Base-by-base conservation (phyloP, 208 protist species). In the Herpetomonas samuelpessoai region DNA sequence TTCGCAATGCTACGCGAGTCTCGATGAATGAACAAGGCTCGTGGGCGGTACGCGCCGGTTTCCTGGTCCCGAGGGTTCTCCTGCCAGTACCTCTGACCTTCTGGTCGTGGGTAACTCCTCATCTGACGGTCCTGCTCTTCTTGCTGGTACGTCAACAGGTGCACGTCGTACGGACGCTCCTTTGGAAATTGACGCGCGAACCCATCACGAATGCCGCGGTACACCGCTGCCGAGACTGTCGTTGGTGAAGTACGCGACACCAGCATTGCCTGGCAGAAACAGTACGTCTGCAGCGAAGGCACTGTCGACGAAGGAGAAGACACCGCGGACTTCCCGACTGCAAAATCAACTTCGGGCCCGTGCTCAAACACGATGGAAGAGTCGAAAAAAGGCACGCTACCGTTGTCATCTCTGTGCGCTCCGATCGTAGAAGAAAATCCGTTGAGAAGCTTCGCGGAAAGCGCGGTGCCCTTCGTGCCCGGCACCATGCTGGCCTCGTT, bases 1-100 rank as follows among this genome's bases (percentile, higher is more conserved):
- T 81, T 63, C 1, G 64, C 65, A n/a, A 82, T 67, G 24, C 66
- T 56, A 1, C 79, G 71, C 22, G 48, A 58, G 0, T 55, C 61
- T 48, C 79, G 75, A 35, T 69, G 59, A 18, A 86, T 51, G 29
- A 82, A 71, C n/a, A 86, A 49, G 0, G 66, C 65, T n/a, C 79
- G 68, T 29, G 67, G 68, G 6, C 3, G 38, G 41, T 74, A 74
- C 31, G 56, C 35, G 35, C 35, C 35, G 14, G 28, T 27, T 6
- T 38, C 52, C 29, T 41, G 4, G 68, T 48, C 53, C 9, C 10
- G 9, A 3, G 7, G 6, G 19, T n/a, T 18, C 14, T 21, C 4
- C 35, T 6, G 35, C 35, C 35, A 41, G 35, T 41, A 41, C 9
- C 6, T 18, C 35, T 6, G 35, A 14, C 35, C 35, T 6, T 41